Evolutionary conservation across 768 basidiomycete species (phyloP).

Genomic region (Xerocomellus dryophilus): DNA sequence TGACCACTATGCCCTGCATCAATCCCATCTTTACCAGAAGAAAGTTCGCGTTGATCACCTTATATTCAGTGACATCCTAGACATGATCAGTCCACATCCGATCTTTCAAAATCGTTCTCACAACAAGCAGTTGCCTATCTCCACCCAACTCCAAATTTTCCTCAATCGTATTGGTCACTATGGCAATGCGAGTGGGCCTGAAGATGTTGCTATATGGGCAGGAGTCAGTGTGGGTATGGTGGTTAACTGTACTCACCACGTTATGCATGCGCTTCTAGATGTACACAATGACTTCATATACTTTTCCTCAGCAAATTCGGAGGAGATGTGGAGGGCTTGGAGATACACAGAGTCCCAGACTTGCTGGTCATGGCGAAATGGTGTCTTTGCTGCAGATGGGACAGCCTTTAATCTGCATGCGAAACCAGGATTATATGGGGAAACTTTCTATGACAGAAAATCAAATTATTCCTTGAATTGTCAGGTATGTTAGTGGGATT

Average conservation of each 20-base stretch:
- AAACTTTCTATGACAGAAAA: constrained; percentile 4
- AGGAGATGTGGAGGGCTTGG: too few species aligned
- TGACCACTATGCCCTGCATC: too few species aligned
- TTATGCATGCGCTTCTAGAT: not conserved
- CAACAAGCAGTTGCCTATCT: not conserved
- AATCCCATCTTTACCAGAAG: too few species aligned
- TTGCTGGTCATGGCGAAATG: not conserved
- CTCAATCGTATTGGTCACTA: not conserved
- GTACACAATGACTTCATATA: not conserved
- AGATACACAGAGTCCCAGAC: not conserved
- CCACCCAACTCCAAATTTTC: not conserved
- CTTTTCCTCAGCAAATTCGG: not conserved
- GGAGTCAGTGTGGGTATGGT: not conserved
- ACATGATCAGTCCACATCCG: not conserved
- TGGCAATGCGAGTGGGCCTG: not conserved
- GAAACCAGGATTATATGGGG: not conserved
- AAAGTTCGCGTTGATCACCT: too few species aligned
- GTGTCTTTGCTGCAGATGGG: constrained; percentile 1
- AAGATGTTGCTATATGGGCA: not conserved
- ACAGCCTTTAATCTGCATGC: not conserved
- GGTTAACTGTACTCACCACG: not conserved
- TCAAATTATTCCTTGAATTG: not conserved
- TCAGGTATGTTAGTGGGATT: not conserved
- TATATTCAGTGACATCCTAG: not conserved
- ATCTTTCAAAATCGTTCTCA: not conserved